phyloP scores from a whole-genome alignment of 2,329 filamentous ascomycete species.

The Alternaria gaisen region DNA sequence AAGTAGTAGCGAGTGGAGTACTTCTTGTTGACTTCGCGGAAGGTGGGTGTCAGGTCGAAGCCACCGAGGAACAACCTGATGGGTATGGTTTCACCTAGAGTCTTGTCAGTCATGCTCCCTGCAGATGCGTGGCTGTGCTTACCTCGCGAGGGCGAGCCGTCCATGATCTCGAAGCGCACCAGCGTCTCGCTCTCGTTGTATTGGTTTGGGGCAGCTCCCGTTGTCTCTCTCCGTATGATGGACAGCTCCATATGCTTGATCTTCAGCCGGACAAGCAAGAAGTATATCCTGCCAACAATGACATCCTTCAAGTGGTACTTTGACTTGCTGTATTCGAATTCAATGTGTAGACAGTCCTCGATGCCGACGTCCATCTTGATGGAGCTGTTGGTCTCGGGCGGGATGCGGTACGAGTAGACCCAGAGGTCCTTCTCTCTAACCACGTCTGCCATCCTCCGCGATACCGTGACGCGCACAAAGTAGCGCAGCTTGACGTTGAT shows the following conservation, averaged over 20 bases:
- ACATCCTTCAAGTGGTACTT: conserved; percentile 99
- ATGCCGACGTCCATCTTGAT: conserved; percentile 99
- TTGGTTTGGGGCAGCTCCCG: conserved; percentile 94
- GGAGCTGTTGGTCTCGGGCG: conserved; percentile 95
- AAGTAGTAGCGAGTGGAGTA: conserved; percentile 98
- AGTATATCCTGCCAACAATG: conserved; percentile 98
- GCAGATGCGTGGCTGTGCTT: conserved; percentile 48
- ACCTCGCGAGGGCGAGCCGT: conserved; percentile 95
- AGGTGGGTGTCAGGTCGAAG: conserved; percentile 96
- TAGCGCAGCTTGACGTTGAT: conserved; percentile 99
- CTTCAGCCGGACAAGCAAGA: conserved; percentile 94
- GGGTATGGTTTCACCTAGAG: conserved; percentile 83
- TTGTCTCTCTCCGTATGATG: conserved; percentile 96
- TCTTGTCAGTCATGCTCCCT: conserved; percentile 28
- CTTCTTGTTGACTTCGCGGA: conserved; percentile 99
- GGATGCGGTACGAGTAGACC: conserved; percentile 99
- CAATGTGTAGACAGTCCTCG: conserved; percentile 98
- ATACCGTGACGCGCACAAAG: conserved; percentile 96
- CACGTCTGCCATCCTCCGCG: conserved; percentile 95
- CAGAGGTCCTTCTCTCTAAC: conserved; percentile 99
- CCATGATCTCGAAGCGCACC: conserved; percentile 99
- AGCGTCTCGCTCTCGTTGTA: conserved; percentile 99
- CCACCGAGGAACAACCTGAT: conserved; percentile 96
- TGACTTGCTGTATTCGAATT: conserved; percentile 99
- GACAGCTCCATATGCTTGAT: conserved; percentile 99